A percentile compares a stretch with the other conserved stretches of the same genome.
Conservation (phyloP, 371 early-diverging fungal genomes). For the Mucor saturninus region DNA sequence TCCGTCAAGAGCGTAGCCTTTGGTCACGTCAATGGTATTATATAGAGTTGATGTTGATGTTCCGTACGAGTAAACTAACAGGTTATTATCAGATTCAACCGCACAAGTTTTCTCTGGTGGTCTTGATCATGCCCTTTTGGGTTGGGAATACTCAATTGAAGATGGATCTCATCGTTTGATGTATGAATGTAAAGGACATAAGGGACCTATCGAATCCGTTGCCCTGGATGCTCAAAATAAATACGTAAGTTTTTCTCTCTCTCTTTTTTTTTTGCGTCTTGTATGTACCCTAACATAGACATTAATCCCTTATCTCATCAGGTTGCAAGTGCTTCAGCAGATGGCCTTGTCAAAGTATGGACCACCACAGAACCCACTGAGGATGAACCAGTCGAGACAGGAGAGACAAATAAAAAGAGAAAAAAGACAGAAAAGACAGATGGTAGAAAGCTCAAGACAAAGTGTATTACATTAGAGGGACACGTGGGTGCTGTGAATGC, state of each 20-base stretch:
- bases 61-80: not conserved
- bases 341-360: constrained; percentile 83
- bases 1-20: constrained; percentile 70
- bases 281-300: constrained; percentile 3
- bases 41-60: not conserved
- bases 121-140: constrained; percentile 53
- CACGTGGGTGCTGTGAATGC: constrained; percentile 84
- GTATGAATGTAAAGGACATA: constrained; percentile 84
- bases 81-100: not conserved
- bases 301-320: constrained; percentile 18
- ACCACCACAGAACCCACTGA: constrained; percentile 59
- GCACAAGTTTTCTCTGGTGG: constrained; percentile 46
- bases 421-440: constrained; percentile 55
- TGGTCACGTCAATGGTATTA: constrained; percentile 35
- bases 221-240: constrained; percentile 45
- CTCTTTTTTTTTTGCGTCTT: not conserved
- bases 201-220: constrained; percentile 66
- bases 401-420: constrained; percentile 48
- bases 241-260: constrained; percentile 2
- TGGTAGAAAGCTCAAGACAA: constrained; percentile 56
- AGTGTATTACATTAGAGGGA: constrained; percentile 61
- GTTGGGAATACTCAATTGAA: constrained; percentile 47
- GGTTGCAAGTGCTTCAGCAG: constrained; percentile 84
- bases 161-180: constrained; percentile 35
- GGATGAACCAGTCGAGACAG: constrained; percentile 58